Conservation (phyloP, 2,329 filamentous ascomycete genomes). For the Scytalidium lignicola region DNA sequence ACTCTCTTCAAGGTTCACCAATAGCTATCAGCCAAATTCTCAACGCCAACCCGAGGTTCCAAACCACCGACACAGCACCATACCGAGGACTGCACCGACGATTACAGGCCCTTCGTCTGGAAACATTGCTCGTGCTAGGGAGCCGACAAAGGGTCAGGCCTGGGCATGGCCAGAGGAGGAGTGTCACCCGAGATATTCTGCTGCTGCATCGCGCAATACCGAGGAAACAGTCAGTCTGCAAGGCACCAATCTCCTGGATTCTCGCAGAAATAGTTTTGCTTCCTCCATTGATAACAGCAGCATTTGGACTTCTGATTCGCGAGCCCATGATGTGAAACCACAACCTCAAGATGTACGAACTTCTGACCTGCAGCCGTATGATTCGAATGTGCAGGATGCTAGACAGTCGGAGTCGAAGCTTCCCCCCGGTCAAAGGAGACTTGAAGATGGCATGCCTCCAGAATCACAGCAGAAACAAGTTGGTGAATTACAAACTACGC, state of each 20-base stretch:
- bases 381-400: background rate
- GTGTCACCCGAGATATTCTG: constrained; percentile 45
- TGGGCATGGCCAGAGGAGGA: constrained; percentile 79
- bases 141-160: constrained; percentile 76
- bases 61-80: constrained; percentile 23
- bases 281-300: constrained; percentile 70
- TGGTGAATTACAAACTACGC: constrained; percentile 27
- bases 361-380: background rate
- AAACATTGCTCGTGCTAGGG: constrained; percentile 64
- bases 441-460: constrained; percentile 54
- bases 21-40: constrained; percentile 54
- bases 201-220: constrained; percentile 39
- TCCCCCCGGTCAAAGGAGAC: constrained; percentile 64
- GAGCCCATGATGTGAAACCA: constrained; percentile 19
- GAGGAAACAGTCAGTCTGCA: constrained; percentile 37
- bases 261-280: constrained; percentile 69
- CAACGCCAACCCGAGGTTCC: constrained; percentile 35
- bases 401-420: constrained; percentile 30
- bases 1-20: constrained; percentile 52
- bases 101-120: constrained; percentile 67
- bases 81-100: constrained; percentile 62
- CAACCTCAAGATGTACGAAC: background rate
- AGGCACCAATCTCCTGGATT: constrained; percentile 47
- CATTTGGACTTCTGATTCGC: constrained; percentile 70
- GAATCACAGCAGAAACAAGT: constrained; percentile 30